phyloP scores from a whole-genome alignment of 2,329 filamentous ascomycete genomes.

The Sarocladium kiliense region DNA sequence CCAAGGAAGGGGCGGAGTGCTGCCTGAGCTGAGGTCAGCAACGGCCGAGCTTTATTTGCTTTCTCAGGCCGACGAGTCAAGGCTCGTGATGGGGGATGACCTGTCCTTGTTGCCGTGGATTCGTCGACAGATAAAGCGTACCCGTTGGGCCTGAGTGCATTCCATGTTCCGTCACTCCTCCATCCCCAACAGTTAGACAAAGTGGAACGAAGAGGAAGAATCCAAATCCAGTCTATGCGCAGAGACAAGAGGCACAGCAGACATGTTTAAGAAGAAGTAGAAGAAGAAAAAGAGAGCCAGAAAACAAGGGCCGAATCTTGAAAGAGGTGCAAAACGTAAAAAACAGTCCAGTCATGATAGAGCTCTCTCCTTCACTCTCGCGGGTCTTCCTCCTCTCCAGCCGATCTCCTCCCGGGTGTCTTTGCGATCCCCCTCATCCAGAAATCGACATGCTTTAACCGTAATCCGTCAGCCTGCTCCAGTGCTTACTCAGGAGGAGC shows the following conservation, averaged over 20 bases:
- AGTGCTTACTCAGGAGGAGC: not conserved
- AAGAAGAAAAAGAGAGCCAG: conserved; percentile 15
- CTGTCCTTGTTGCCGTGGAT: no score
- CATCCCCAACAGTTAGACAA: not conserved
- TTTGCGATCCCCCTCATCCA: not conserved
- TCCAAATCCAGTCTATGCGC: conserved; percentile 32
- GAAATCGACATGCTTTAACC: conserved; percentile 4
- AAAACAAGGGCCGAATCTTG: conserved; percentile 4
- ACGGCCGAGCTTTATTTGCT: no score
- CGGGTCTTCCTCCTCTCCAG: conserved; percentile 21
- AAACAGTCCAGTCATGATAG: conserved; percentile 21
- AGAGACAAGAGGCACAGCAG: conserved; percentile 18
- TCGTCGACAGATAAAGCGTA: no score
- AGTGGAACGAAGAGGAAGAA: conserved; percentile 11
- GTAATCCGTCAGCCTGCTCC: not conserved
- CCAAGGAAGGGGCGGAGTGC: not conserved
- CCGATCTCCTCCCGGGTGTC: conserved; percentile 13
- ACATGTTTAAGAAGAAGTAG: conserved; percentile 14
- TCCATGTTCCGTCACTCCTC: no score
- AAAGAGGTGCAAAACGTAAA: conserved; percentile 20
- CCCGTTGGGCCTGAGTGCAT: no score
- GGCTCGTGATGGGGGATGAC: no score
- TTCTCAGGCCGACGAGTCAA: no score
- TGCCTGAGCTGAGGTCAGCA: not conserved
- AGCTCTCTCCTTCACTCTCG: conserved; percentile 13